Evolutionary conservation across 2,329 filamentous ascomycete species (phyloP).

Genomic region (Microsporum canis): DNA sequence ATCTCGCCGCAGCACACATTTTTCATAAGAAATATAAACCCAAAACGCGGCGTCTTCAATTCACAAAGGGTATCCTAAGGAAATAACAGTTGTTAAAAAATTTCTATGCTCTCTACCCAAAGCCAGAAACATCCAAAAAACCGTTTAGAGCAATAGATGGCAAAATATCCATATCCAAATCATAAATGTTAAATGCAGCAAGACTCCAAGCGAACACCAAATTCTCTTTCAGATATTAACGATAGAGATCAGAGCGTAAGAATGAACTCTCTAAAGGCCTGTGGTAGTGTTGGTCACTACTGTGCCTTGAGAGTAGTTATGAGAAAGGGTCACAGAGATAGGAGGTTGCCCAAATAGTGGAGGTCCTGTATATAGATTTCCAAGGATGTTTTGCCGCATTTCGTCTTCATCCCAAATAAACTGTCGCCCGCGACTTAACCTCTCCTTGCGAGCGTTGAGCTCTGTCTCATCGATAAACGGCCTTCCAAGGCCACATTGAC

Average conservation of each 20-base stretch:
- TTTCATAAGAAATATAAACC: not conserved
- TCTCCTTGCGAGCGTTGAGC: conserved; percentile 18
- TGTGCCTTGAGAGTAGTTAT: not conserved
- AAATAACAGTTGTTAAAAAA: not conserved
- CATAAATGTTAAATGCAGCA: not conserved
- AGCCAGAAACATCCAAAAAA: not conserved
- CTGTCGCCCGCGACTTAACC: conserved; percentile 8
- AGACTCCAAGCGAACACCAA: not conserved
- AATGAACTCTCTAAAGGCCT: not conserved
- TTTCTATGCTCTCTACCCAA: not conserved
- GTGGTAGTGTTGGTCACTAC: not conserved
- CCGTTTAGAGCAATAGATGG: not conserved
- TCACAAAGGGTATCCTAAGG: not conserved
- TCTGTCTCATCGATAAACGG: conserved; percentile 16
- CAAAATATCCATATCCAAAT: not conserved
- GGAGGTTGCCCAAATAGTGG: conserved; percentile 5
- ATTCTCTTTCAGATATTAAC: not conserved
- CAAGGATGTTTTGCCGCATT: conserved; percentile 21
- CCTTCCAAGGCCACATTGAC: conserved; percentile 22
- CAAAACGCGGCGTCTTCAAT: not conserved
- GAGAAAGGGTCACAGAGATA: not conserved
- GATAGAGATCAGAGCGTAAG: not conserved
- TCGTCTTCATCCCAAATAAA: conserved; percentile 22
- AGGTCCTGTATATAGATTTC: conserved; percentile 13
- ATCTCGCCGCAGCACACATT: not conserved